These are phyloP conservation scores for Nephelium lappaceum DNA, from an alignment of 345 rosid genomes.

Conservation along the genomic window DNA sequence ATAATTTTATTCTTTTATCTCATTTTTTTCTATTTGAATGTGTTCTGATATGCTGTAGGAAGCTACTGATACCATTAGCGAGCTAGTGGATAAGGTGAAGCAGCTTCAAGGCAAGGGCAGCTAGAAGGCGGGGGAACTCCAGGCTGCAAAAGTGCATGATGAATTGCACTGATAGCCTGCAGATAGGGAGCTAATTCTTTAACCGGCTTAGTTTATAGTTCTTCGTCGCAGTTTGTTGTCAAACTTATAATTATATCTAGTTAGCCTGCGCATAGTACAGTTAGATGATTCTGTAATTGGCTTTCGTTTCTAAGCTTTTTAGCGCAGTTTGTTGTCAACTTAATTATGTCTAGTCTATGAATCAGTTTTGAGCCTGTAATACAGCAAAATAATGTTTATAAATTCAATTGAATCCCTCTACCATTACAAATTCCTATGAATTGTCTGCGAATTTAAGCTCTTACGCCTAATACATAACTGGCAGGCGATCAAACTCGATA, in stretches of 20 bases:
- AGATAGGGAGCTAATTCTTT: background rate
- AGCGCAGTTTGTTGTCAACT: too few relatives aligned
- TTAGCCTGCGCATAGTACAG: background rate
- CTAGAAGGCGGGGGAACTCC: background rate
- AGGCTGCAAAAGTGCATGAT: conserved; percentile 8
- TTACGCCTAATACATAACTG: too few relatives aligned
- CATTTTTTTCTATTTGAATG: background rate
- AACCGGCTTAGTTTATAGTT: background rate
- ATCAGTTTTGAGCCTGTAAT: background rate
- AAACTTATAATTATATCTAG: background rate
- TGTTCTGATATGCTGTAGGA: conserved; percentile 18
- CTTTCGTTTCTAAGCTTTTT: background rate
- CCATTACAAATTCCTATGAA: too few relatives aligned
- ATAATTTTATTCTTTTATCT: background rate
- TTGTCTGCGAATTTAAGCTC: too few relatives aligned
- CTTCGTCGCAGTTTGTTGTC: background rate
- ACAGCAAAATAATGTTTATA: too few relatives aligned
- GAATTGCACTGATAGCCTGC: background rate
- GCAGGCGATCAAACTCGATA: too few relatives aligned
- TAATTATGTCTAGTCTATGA: background rate
- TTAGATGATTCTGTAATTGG: background rate
- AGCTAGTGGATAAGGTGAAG: conserved; percentile 33
- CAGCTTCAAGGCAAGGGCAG: conserved; percentile 18
- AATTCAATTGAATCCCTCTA: too few relatives aligned
- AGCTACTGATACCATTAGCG: conserved; percentile 32